phyloP scores from a whole-genome alignment of 805 yeast species.

The Pichia rugopelliculosa region DNA sequence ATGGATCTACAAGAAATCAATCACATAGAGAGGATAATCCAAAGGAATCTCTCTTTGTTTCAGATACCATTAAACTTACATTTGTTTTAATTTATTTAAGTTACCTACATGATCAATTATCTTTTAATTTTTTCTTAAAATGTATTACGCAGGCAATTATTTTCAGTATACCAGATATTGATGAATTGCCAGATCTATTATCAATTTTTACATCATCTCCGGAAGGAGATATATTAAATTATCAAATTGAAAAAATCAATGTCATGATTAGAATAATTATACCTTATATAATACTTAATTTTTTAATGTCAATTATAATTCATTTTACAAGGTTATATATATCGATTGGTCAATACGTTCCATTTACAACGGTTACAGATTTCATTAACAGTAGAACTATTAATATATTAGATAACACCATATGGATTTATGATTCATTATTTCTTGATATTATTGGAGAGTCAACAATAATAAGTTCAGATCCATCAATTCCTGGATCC shows the following conservation, averaged over 20 bases:
- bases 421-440: constrained; percentile 16
- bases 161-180: constrained; percentile 3
- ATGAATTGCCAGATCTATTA: not conserved
- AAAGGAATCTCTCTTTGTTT: not conserved
- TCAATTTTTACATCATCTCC: not conserved
- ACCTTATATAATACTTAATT: constrained; percentile 1
- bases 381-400: not conserved
- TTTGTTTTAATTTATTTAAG: constrained; percentile 1
- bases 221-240: not conserved
- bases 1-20: not conserved
- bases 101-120: constrained; percentile 1
- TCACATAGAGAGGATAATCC: not conserved
- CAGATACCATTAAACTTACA: not conserved
- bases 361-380: not conserved
- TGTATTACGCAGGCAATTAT: not conserved
- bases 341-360: not conserved
- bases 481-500: not conserved
- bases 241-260: not conserved
- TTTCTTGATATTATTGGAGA: constrained; percentile 27
- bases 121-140: not conserved
- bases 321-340: not conserved
- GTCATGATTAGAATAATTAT: not conserved
- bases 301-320: not conserved
- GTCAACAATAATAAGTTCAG: not conserved
- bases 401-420: not conserved